Base-by-base conservation (phyloP, 768 basidiomycete species). In the Suillus alpinus region DNA sequence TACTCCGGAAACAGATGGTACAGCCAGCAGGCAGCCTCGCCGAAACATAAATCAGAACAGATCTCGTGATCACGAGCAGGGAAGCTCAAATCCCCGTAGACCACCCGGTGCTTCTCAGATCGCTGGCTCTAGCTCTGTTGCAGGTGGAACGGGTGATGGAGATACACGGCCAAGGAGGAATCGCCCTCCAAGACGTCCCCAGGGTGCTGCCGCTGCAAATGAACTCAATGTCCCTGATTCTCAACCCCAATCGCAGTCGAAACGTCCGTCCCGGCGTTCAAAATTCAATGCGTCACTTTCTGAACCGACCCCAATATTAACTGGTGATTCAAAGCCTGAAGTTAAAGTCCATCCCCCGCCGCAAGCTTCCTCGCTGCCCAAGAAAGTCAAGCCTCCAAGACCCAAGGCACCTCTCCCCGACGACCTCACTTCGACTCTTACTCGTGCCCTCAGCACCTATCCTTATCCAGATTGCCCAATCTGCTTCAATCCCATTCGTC, bases 401-500 rank as follows among this genome's bases (percentile, higher is more conserved):
- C 6, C 60, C 1, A 63, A 62, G 9, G 68, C 62, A n/a, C 65
- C 62, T 1, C 58, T 53, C 0, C 71, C 77, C 4, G 86, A 88
- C 63, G 91, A 91, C 68, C 82, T 94, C 39, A 91, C 91, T 0
- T 91, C 91, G 5, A 82, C 80, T 3, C 83, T 94, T 59, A 89
- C 81, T 18, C 82, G 81, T 29, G 80, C 81, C 6, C 78, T 95
- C 32, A 83, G 84, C 63, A 83, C 83, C 0, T 82, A 87, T 0
- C 91, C 93, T 3, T 91, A 84, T 63, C 82, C 85, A 0, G 92
- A 93, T 68, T 94, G 92, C 66, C 78, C 86, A 20, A 95, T 89
- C 65, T 98, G 96, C 71, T 95, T 95, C 73, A 84, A 83, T 37
- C 63, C 87, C 0, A 86, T 98, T 44, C 83, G 86, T 37, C 94